phyloP scores from a whole-genome alignment of 2,329 filamentous ascomycete species.

The Penicillium sp. region DNA sequence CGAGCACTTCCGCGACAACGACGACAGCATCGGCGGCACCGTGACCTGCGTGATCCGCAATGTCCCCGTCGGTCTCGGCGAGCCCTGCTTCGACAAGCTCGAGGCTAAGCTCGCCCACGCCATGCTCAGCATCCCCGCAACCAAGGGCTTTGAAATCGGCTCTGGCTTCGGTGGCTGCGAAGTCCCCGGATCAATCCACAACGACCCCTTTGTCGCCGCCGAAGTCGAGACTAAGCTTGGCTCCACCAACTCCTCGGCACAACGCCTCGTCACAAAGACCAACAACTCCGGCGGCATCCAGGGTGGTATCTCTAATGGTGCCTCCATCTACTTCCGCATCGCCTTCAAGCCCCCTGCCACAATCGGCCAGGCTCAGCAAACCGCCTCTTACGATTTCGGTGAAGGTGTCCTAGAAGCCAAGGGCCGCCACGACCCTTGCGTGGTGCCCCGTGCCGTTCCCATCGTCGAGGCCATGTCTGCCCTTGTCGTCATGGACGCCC shows the following conservation, averaged over 20 bases:
- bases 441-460: constrained; percentile 82
- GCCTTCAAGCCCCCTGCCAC: constrained; percentile 96
- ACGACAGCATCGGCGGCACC: constrained; percentile 92
- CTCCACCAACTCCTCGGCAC: constrained; percentile 34
- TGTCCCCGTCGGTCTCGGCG: constrained; percentile 81
- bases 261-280: constrained; percentile 80
- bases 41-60: constrained; percentile 94
- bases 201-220: constrained; percentile 79
- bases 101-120: constrained; percentile 90
- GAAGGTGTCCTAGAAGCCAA: constrained; percentile 86
- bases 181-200: constrained; percentile 86
- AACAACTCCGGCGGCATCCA: constrained; percentile 96
- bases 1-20: constrained; percentile 73
- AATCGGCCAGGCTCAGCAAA: constrained; percentile 86
- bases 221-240: constrained; percentile 26
- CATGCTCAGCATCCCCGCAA: constrained; percentile 93
- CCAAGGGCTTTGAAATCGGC: constrained; percentile 94
- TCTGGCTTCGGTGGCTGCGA: constrained; percentile 89
- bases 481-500: constrained; percentile 82
- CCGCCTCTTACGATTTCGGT: constrained; percentile 75
- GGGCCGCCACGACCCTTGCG: constrained; percentile 91
- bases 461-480: constrained; percentile 83
- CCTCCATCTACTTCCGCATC: constrained; percentile 90
- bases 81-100: constrained; percentile 94
- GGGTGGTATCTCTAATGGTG: constrained; percentile 92